Evolutionary conservation across 805 yeast species (phyloP), one percentile per base, ranked within the genome.

Genomic region (Teunomyces tritomae): DNA sequence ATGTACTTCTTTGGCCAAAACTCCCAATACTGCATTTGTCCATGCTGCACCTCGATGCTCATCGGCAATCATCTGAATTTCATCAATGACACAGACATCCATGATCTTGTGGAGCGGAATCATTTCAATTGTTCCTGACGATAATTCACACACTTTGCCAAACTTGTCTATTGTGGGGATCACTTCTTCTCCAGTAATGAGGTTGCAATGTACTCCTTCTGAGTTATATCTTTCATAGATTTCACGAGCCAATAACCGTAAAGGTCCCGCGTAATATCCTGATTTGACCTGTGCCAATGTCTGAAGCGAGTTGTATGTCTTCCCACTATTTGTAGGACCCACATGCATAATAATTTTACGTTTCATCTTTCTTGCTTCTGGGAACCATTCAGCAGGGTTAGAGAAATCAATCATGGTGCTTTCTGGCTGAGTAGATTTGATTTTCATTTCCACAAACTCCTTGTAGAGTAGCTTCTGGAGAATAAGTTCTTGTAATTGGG

Each of bases 311-410:
- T 80, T 78, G 61, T 88, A 87, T 0, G 98, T 94, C 59, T 94
- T 94, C 9, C 99, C 99, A 55, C 94, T 84, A 63, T 94, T 94
- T 0, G 99, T 94, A 1, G 99, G 99, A 0, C 99, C 99, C 8
- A 94, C 88, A 63, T 94, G 99, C 83, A 94, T 79, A n/a, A 86
- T 77, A 43, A 94, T 76, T 44, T 85, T 84, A 34, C 99, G 73
- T 53, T 82, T 83, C 71, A 89, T 73, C 52, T 82, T 79, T 34
- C 98, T 74, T 0, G 99, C 95, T 39, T 76, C 82, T 0, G 98
- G 96, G 58, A 76, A 94, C 90, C 96, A 87, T 54, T 70, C 70
- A 3, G 73, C 71, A 7, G 77, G 77, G 45, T 70, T 63, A 4
- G 66, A 58, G 14, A 66, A 57, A 43, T 68, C 73, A 5, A 67